These are phyloP conservation scores for Juglanconis oblonga DNA, from an alignment of 2,329 filamentous ascomycete species.

Conservation along the genomic window DNA sequence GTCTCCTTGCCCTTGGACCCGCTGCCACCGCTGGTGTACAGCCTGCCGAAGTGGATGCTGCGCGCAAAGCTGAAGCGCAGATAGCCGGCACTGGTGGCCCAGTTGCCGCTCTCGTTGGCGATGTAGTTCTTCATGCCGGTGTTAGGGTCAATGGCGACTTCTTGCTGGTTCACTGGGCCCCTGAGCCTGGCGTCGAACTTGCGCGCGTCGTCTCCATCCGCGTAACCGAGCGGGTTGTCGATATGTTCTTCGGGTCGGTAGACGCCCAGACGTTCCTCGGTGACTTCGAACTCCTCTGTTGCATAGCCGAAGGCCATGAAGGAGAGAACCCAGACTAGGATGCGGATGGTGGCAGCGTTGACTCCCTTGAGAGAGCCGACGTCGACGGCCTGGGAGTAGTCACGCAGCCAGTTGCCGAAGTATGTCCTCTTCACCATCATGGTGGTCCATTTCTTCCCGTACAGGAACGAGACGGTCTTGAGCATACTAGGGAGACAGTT, in stretches of 20 bases:
- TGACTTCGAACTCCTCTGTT: slow-evolving; percentile 83
- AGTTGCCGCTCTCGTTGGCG: slow-evolving; percentile 79
- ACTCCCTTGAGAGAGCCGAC: slow-evolving; percentile 76
- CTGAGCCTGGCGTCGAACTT: slow-evolving; percentile 79
- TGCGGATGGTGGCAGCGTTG: slow-evolving; percentile 73
- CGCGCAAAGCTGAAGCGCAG: slow-evolving; percentile 72
- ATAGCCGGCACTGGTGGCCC: slow-evolving; percentile 88
- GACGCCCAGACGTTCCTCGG: slow-evolving; percentile 72
- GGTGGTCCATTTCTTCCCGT: slow-evolving; percentile 81
- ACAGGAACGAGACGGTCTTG: slow-evolving; percentile 71
- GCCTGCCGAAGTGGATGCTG: slow-evolving; percentile 72
- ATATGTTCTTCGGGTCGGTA: slow-evolving; percentile 76
- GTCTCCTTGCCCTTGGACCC: slow-evolving; percentile 65
- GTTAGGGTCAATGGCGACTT: slow-evolving; percentile 68
- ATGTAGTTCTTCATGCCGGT: slow-evolving; percentile 99
- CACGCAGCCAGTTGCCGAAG: slow-evolving; percentile 84
- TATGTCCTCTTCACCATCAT: slow-evolving; percentile 76
- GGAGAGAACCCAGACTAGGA: slow-evolving; percentile 76
- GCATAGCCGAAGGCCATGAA: slow-evolving; percentile 82
- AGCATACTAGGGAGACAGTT: slow-evolving; percentile 74
- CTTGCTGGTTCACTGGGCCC: slow-evolving; percentile 68
- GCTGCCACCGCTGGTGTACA: slow-evolving; percentile 65
- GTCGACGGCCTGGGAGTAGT: slow-evolving; percentile 82
- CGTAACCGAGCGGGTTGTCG: slow-evolving; percentile 81
- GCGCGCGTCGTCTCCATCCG: slow-evolving; percentile 81